phyloP scores from a whole-genome alignment of 2,329 filamentous ascomycete species.

The Cadophora luteo-olivacea region DNA sequence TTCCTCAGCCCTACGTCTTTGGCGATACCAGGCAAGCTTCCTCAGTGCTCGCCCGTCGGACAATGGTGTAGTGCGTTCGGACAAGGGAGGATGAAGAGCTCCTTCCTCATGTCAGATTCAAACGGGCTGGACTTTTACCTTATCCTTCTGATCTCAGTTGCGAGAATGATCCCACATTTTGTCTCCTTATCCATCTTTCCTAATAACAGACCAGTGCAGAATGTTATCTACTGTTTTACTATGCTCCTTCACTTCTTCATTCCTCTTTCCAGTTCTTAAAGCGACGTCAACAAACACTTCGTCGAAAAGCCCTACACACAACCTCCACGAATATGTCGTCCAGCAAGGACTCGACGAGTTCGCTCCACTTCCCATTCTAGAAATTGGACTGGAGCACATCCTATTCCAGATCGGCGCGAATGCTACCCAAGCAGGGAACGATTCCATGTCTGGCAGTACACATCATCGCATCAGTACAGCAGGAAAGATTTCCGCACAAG shows the following conservation, averaged over 20 bases:
- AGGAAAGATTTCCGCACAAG: neutral
- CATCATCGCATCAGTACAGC: neutral
- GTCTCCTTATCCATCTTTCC: neutral
- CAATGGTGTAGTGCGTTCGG: neutral
- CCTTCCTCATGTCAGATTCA: neutral
- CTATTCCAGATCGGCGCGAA: conserved; percentile 32
- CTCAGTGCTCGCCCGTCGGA: neutral
- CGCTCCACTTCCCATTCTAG: conserved; percentile 31
- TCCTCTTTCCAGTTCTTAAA: neutral
- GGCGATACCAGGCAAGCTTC: too few relatives aligned
- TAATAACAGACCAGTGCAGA: too few relatives aligned
- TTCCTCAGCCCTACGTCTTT: too few relatives aligned
- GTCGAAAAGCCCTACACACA: neutral
- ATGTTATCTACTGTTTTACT: neutral
- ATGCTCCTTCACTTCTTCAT: neutral
- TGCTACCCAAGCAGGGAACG: conserved; percentile 29
- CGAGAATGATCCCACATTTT: neutral
- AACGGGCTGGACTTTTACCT: neutral
- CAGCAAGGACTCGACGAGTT: conserved; percentile 28
- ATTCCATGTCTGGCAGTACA: conserved; percentile 17
- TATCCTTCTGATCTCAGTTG: neutral
- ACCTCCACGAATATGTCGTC: conserved; percentile 9
- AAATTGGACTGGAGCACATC: conserved; percentile 33
- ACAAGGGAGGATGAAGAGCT: neutral
- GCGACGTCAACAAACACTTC: neutral